phyloP scores from a whole-genome alignment of 169 alveolate species.

The Cryptosporidium baileyi region DNA sequence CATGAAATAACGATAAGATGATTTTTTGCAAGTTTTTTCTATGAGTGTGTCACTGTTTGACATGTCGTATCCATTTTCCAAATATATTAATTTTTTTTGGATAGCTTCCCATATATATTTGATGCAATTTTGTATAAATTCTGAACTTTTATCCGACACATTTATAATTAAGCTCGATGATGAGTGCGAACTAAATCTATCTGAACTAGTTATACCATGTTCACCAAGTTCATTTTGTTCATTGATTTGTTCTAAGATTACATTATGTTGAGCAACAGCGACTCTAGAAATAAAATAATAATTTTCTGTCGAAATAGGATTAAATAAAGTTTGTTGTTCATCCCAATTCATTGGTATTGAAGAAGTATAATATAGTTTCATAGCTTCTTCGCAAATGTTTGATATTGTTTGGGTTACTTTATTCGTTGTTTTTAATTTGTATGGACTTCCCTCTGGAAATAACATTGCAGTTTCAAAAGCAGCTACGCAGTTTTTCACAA shows the following conservation, averaged over 20 bases:
- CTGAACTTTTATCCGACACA: conserved; percentile 16
- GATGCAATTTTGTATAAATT: conserved; percentile 30
- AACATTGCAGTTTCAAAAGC: conserved; percentile 41
- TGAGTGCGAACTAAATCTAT: neutral
- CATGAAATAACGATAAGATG: conserved; percentile 40
- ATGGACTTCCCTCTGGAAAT: conserved; percentile 62
- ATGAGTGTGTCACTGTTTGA: conserved; percentile 27
- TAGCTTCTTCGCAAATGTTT: conserved; percentile 21
- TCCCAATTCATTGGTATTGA: conserved; percentile 66
- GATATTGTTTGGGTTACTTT: neutral
- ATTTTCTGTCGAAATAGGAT: neutral
- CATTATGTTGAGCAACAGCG: conserved; percentile 44
- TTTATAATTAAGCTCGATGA: neutral
- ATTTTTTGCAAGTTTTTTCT: conserved; percentile 6
- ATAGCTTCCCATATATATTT: conserved; percentile 50
- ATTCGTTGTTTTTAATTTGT: neutral
- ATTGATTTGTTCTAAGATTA: conserved; percentile 14
- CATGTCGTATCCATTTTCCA: conserved; percentile 35
- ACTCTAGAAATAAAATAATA: conserved; percentile 36
- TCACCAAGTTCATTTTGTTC: conserved; percentile 40
- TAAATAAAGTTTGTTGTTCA: conserved; percentile 40
- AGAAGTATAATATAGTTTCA: conserved; percentile 32
- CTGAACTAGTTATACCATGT: conserved; percentile 10
- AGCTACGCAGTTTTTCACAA: conserved; percentile 55
- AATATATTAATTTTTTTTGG: conserved; percentile 8